Evolutionary conservation across 768 basidiomycete genomes (phyloP), one percentile per base, ranked within the genome.

Genomic region (Chalciporus pseudorubinellus): DNA sequence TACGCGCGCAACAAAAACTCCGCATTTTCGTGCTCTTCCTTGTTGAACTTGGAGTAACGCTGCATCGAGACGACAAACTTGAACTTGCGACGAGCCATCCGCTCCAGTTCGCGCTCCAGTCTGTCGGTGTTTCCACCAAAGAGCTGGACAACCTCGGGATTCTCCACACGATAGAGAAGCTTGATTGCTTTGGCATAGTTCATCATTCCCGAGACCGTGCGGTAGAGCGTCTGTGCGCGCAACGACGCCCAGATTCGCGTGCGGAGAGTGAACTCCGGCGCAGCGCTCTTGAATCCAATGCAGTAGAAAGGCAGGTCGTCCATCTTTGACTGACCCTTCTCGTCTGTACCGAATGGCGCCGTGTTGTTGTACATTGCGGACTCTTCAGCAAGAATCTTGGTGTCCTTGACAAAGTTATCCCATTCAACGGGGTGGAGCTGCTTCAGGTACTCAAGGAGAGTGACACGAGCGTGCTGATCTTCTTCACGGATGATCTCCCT

Each of bases 151-250:
- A 99, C 91, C 70, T 99, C 97, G 8, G 97, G 97, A 73, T 98
- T 98, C 75, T 99, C 97, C 39, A 99, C 97, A 50, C 95, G 92
- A 70, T 98, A 95, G n/a, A 99, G 81, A 31, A 99, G 76, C 69
- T 99, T 99, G 83, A 99, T 98, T 12, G 97, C 97, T 76, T 99
- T 99, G 59, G 91, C 85, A 70, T 99, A 98, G 74, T 99, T 99
- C 97, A 98, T 98, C 92, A 99, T 98, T 46, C 97, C 97, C 31
- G 97, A 98, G 16, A 99, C 95, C 13, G 97, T 99, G 58, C 97
- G 85, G 68, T 99, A 98, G 18, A 99, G 82, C 2, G 97, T 99
- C 75, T 99, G 97, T 16, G 97, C 97, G 48, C 97, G 92, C 9
- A 99, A 82, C 6, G 95, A 98, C 9, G 97, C 95, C 97, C 97